Base-by-base conservation (phyloP, 768 basidiomycete genomes). In the Gymnopilus dilepis region DNA sequence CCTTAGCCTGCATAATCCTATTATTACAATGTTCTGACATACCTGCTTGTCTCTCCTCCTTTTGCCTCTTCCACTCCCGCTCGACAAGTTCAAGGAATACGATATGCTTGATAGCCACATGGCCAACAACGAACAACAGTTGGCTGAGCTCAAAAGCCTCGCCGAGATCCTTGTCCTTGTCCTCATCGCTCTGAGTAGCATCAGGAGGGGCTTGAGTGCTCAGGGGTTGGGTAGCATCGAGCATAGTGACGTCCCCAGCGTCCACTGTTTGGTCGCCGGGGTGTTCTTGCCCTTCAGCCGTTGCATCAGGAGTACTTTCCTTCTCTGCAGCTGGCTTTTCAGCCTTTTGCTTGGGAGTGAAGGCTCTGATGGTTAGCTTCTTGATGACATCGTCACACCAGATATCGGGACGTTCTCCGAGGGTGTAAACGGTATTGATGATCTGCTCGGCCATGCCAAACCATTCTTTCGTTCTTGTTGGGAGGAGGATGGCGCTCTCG, bases 31-130 rank as follows among this genome's bases (percentile, higher is more conserved):
- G 21, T 43, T 9, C 33, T 15, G 12, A 73, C 86, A 38, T 65
- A 93, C 95, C 90, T 59, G 88, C 80, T 21, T 89, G 87, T 63
- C 86, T 89, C 70, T 92, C 93, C 62, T 97, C 95, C 77, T 97
- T 98, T 74, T 97, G 90, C 9, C 96, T 80, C 77, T 99, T 99
- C 87, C 94, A 92, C 71, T 99, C 97, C 34, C 96, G 80, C 73
- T 99, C 97, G 21, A 98, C 90, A 51, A 97, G 81, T 73, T 99
- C 97, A 19, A 99, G 84, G 70, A 93, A 97, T 15, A 97, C 95
- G 59, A 98, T 94, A 51, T 99, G 97, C 74, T 98, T 99, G 77
- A 99, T 94, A 11, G 97, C 95, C 28, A 97, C 92, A 73, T 99
- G 97, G 0, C 97, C 97, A 19, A 98, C 95, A 38, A 94, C 85